Evolutionary conservation across 2,329 filamentous ascomycete genomes (phyloP).

Genomic region (Coniella vitis): DNA sequence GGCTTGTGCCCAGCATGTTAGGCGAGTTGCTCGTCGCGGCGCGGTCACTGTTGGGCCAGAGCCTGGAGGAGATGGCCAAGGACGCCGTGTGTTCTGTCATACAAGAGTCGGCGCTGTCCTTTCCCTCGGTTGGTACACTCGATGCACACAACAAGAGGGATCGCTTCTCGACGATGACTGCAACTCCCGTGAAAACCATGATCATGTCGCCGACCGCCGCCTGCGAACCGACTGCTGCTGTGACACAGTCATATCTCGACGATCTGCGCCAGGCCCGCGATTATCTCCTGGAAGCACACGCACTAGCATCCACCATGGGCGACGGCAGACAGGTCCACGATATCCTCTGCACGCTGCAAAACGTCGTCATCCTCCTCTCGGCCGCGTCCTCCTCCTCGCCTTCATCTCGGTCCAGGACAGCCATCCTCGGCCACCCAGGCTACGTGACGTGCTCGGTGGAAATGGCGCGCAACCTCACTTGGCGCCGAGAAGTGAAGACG

Average conservation of each 20-base stretch:
- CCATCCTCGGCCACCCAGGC: slow-evolving; percentile 41
- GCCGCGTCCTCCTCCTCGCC: slow-evolving; percentile 47
- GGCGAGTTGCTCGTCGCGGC: slow-evolving; percentile 53
- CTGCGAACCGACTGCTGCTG: not conserved
- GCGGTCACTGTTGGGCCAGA: slow-evolving; percentile 60
- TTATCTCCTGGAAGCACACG: slow-evolving; percentile 57
- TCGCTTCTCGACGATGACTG: slow-evolving; percentile 28
- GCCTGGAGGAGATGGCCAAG: slow-evolving; percentile 63
- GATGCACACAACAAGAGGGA: slow-evolving; percentile 35
- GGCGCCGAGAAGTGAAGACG: slow-evolving; percentile 56
- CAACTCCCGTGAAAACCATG: slow-evolving; percentile 28
- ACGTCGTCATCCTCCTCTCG: slow-evolving; percentile 58
- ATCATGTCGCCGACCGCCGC: slow-evolving; percentile 12
- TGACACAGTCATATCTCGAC: slow-evolving; percentile 44
- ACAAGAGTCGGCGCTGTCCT: slow-evolving; percentile 86
- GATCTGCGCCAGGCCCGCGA: slow-evolving; percentile 60
- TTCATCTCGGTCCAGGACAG: slow-evolving; percentile 29
- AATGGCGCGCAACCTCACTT: slow-evolving; percentile 61
- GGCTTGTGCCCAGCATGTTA: slow-evolving; percentile 29
- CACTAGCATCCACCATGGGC: slow-evolving; percentile 44
- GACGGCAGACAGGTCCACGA: slow-evolving; percentile 56
- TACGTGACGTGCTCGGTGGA: slow-evolving; percentile 61
- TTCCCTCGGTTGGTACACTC: slow-evolving; percentile 57
- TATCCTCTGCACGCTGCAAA: slow-evolving; percentile 57
- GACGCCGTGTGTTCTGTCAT: slow-evolving; percentile 85